Evolutionary conservation across 2,329 filamentous ascomycete species (phyloP).

Genomic region (Talaromyces piceae): DNA sequence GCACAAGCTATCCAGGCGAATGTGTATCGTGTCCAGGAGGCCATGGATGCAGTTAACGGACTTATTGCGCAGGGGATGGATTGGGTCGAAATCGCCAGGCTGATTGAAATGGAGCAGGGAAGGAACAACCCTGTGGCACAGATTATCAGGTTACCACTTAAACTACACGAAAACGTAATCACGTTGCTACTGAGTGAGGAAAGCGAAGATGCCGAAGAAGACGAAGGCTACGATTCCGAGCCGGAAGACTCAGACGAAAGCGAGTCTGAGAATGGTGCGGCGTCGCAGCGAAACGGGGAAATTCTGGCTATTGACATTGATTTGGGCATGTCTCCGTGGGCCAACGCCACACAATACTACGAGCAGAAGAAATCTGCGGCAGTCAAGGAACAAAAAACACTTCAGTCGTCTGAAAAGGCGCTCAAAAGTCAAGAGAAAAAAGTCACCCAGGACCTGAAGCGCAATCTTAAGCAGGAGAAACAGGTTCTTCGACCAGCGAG

Average conservation of each 20-base stretch:
- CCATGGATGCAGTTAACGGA: slow-evolving; percentile 84
- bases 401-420: slow-evolving; percentile 71
- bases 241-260: slow-evolving; percentile 43
- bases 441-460: slow-evolving; percentile 76
- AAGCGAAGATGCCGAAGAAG: slow-evolving; percentile 52
- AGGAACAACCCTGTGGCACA: slow-evolving; percentile 76
- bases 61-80: slow-evolving; percentile 94
- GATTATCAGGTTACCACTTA: slow-evolving; percentile 79
- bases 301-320: slow-evolving; percentile 74
- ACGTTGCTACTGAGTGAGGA: slow-evolving; percentile 72
- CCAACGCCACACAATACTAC: slow-evolving; percentile 87
- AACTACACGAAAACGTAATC: slow-evolving; percentile 81
- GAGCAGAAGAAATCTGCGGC: slow-evolving; percentile 79
- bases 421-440: slow-evolving; percentile 87
- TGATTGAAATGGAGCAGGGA: slow-evolving; percentile 81
- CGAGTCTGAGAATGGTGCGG: slow-evolving; percentile 41
- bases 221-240: slow-evolving; percentile 56
- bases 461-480: slow-evolving; percentile 85
- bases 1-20: slow-evolving; percentile 88
- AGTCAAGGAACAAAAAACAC: slow-evolving; percentile 79
- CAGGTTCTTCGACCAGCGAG: slow-evolving; percentile 75
- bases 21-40: slow-evolving; percentile 82
- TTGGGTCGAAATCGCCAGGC: slow-evolving; percentile 81
- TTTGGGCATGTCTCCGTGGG: slow-evolving; percentile 72
- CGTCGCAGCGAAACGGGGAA: slow-evolving; percentile 25